These are phyloP conservation scores for Quercus gilva DNA, from an alignment of 306 rosid species.

Conservation along the genomic window DNA sequence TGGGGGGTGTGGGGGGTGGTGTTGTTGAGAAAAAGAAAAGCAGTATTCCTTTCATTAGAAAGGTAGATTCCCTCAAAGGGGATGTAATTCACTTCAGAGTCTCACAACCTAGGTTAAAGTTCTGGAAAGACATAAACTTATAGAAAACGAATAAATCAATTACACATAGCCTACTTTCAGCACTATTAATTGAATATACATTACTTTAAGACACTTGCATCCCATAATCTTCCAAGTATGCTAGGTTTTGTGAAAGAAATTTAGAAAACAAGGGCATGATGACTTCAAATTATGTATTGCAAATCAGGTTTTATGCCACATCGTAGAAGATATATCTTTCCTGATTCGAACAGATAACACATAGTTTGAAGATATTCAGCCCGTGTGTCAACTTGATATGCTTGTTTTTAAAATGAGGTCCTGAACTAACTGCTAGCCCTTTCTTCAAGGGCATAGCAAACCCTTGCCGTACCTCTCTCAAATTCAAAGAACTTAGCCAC, in stretches of 20 bases:
- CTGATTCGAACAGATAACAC: not conserved
- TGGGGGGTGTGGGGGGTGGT: too few species aligned
- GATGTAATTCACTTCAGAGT: not conserved
- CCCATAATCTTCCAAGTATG: not conserved
- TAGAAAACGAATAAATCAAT: not conserved
- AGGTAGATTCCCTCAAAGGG: not conserved
- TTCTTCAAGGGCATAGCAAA: not conserved
- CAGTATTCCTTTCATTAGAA: not conserved
- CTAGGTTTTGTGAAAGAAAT: not conserved
- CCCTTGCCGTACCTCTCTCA: not conserved
- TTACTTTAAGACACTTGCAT: not conserved
- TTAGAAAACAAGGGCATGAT: not conserved
- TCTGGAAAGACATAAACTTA: not conserved
- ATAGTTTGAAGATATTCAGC: not conserved
- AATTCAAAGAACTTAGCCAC: not conserved
- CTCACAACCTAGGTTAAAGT: not conserved
- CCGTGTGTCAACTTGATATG: not conserved
- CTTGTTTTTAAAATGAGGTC: not conserved
- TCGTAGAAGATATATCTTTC: not conserved
- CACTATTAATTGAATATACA: not conserved
- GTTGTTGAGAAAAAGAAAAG: not conserved
- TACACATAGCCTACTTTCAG: not conserved
- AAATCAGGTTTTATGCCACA: too few species aligned
- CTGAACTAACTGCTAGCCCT: not conserved
- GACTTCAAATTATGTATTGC: too few species aligned